Evolutionary conservation across 805 yeast genomes (phyloP), one percentile per base, ranked within the genome.

Genomic region (Blastobotrys parvus): DNA sequence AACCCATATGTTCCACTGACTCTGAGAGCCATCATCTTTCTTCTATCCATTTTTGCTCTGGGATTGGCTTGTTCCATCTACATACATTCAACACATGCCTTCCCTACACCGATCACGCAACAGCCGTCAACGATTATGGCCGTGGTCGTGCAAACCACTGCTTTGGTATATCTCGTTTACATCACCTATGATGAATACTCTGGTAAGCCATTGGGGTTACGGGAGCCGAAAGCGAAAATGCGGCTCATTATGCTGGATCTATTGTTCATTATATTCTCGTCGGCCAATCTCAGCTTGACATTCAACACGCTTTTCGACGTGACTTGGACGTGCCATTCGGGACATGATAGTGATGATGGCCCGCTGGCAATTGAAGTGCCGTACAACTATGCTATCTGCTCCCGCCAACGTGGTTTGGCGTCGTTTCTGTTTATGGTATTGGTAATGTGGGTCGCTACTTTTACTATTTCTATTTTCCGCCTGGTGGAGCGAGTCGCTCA

Each of bases 121-220:
- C 88, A 84, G 56, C 82, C 98, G 15, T 81, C 95, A 53, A 85
- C 97, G 0, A 79, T 89, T 36, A 87, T 92, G 94, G 92, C 97
- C 3, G 74, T 92, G 2, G 78, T 78, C 41, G 94, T 90, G 3
- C 90, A 88, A 56, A 68, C 86, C 22, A 69, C 79, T 48, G 95
- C 95, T 2, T 63, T 86, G 20, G 72, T 77, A 0, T 92, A 92
- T 58, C 71, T 88, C 44, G 63, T 80, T 3, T 88, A 85, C 61
- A 85, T 90, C 59, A 78, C 95, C 2, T 79, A 78, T 55, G 97
- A 92, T 61, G 98, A 92, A 62, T 90, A 86, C 62, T 74, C 80
- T 19, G 94, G 96, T 11, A 82, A 86, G 58, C 98, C 97, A 0
- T 61, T 92, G 39, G 98, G 98, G 0, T 69, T 92, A 36, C 73